Conservation (phyloP, 208 protist species). For the Lotmaria passim region DNA sequence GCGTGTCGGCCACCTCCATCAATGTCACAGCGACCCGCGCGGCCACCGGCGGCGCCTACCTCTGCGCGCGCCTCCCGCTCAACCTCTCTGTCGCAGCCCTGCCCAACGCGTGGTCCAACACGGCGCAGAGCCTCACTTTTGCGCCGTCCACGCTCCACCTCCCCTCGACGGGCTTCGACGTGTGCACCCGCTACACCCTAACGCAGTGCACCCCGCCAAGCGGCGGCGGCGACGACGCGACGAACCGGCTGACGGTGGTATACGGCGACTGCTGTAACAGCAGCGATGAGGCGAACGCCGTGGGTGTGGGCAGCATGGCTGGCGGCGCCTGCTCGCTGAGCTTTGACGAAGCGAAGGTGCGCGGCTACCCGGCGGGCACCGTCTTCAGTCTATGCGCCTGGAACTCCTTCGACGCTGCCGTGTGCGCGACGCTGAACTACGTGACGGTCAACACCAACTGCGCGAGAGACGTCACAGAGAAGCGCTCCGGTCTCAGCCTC, state of each 20-base stretch:
- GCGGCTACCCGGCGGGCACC: constrained; percentile 27
- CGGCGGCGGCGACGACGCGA: constrained; percentile 13
- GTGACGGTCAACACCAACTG: constrained; percentile 36
- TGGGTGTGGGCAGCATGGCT: constrained; percentile 34
- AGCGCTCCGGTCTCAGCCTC: constrained; percentile 26
- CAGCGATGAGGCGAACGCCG: constrained; percentile 25
- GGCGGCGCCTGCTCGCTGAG: constrained; percentile 37
- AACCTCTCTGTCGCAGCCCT: constrained; percentile 45
- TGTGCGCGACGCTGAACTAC: constrained; percentile 45
- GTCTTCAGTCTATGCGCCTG: constrained; percentile 59
- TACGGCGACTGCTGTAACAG: constrained; percentile 56
- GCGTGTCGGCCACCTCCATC: constrained; percentile 32
- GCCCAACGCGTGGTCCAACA: constrained; percentile 26
- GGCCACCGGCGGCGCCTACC: constrained; percentile 25
- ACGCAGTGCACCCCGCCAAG: constrained; percentile 36
- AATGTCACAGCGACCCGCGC: constrained; percentile 31
- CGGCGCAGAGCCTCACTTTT: constrained; percentile 28
- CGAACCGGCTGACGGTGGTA: constrained; percentile 37
- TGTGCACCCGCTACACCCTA: constrained; percentile 36
- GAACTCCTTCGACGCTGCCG: constrained; percentile 36
- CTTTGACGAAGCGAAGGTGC: constrained; percentile 31
- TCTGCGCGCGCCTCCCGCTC: constrained; percentile 51
- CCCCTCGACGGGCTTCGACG: constrained; percentile 33
- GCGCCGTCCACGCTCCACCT: constrained; percentile 22
- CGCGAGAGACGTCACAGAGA: constrained; percentile 4